Base-by-base conservation (phyloP, 2,329 filamentous ascomycete genomes). In the Cercospora berteroae region DNA sequence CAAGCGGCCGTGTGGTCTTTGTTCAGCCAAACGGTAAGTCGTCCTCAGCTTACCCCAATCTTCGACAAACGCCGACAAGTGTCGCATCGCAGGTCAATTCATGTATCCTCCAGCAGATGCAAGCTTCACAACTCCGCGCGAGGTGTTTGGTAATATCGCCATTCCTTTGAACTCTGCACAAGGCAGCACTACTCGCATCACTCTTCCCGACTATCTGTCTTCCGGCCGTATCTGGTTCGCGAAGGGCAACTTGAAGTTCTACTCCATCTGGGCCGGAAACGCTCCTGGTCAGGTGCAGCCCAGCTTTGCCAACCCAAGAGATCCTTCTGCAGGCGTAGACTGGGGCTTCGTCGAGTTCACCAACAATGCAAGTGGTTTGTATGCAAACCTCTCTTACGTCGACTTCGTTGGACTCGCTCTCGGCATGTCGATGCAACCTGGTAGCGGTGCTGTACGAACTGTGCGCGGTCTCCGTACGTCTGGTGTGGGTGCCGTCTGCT, bases 401-500 rank as follows among this genome's bases (percentile, higher is more conserved):
- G 70, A 76, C 64, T 74, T 74, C 57, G 65, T 76, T 50, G 75
- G 85, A 10, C 77, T 87, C 25, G 77, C 83, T 0, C 80, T 87
- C 13, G 82, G 83, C 39, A 82, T 89, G 69, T 83, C 84, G 48
- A 82, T 89, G 70, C 76, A 79, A 64, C 85, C 83, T 68, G 80
- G 80, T 20, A 76, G 78, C 55, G 85, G 84, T 55, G 70, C 71
- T 10, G 75, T 80, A 18, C 56, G 85, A 80, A 16, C 78, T 57
- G 76, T 75, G 90, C 89, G 74, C 81, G 90, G 90, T 2, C 85
- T 91, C 77, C 77, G 81, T 0, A 69, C 82, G 0, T 79, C 86
- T 70, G 89, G 88, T 3, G 81, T 91, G 3, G 80, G 83, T 33
- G 80, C 77, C 25, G 79, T 92, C 27, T 87, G 86, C 72, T 77